Conservation (phyloP, 2,329 filamentous ascomycete species). For the Alternaria arborescens region DNA sequence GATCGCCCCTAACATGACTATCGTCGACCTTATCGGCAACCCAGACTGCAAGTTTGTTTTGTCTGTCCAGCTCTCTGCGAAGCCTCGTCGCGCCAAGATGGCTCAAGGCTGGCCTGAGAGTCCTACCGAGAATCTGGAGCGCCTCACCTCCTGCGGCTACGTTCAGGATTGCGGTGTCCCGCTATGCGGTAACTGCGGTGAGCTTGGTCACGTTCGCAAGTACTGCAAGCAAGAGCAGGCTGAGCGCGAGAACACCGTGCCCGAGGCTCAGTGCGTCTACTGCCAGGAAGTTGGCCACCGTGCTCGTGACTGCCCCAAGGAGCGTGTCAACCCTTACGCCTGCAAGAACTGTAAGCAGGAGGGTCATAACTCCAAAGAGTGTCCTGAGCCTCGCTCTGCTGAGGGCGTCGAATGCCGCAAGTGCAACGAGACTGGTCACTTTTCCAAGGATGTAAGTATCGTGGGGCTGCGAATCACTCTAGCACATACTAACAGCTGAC, state of each 20-base stretch:
- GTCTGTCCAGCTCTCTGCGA: conserved; percentile 67
- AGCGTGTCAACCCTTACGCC: conserved; percentile 68
- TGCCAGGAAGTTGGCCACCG: conserved; percentile 72
- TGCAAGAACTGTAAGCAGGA: conserved; percentile 73
- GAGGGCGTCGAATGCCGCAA: conserved; percentile 71
- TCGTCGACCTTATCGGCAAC: conserved; percentile 64
- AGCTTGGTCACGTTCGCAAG: conserved; percentile 69
- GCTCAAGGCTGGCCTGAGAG: conserved; percentile 67
- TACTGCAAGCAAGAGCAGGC: conserved; percentile 66
- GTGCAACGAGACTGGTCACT: conserved; percentile 62
- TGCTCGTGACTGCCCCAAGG: conserved; percentile 68
- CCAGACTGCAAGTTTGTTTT: conserved; percentile 71
- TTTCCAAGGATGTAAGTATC: conserved; percentile 43
- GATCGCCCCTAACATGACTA: conserved; percentile 55
- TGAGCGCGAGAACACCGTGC: conserved; percentile 56
- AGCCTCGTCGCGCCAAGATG: conserved; percentile 63
- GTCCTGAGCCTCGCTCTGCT: conserved; percentile 57
- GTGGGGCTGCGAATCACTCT: neutral
- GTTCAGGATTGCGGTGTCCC: conserved; percentile 66
- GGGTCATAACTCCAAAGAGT: conserved; percentile 49
- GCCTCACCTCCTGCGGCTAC: conserved; percentile 72
- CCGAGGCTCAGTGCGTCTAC: conserved; percentile 68
- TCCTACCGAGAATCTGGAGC: conserved; percentile 67
- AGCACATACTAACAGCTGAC: conserved; percentile 23
- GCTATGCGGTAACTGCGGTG: conserved; percentile 70